phyloP scores from a whole-genome alignment of 371 early-diverging fungal genomes.

The Syncephalastrum racemosum region DNA sequence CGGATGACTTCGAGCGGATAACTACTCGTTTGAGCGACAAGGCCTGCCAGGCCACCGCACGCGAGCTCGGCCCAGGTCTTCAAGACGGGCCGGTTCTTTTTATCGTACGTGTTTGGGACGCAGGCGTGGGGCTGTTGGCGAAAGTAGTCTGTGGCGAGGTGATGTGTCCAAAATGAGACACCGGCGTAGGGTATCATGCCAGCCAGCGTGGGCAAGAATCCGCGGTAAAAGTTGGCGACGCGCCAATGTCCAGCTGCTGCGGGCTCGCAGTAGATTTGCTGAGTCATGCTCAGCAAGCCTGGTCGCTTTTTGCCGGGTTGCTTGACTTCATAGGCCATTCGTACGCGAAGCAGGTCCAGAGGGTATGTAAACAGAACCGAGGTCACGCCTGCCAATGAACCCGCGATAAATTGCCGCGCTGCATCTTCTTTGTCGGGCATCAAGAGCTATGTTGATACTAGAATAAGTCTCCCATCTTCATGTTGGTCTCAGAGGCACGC shows the following conservation, averaged over 20 bases:
- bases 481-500: no score
- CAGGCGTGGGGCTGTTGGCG: conserved; percentile 42
- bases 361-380: conserved; percentile 93
- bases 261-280: conserved; percentile 59
- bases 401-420: conserved; percentile 66
- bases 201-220: conserved; percentile 85
- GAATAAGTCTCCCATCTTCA: neutral
- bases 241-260: conserved; percentile 27
- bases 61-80: conserved; percentile 76
- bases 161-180: conserved; percentile 82
- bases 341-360: conserved; percentile 89
- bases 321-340: conserved; percentile 85
- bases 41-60: conserved; percentile 86
- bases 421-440: conserved; percentile 75
- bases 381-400: conserved; percentile 88
- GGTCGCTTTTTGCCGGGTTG: conserved; percentile 30
- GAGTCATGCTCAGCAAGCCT: conserved; percentile 34
- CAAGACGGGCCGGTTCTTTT: conserved; percentile 41
- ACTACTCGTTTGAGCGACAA: conserved; percentile 82
- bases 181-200: conserved; percentile 98
- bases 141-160: conserved; percentile 57
- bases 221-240: conserved; percentile 86
- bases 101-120: conserved; percentile 26
- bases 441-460: conserved; percentile 39
- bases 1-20: conserved; percentile 91